Evolutionary conservation across 768 basidiomycete genomes (phyloP).

Genomic region (Rhodotorula sphaerocarpa): DNA sequence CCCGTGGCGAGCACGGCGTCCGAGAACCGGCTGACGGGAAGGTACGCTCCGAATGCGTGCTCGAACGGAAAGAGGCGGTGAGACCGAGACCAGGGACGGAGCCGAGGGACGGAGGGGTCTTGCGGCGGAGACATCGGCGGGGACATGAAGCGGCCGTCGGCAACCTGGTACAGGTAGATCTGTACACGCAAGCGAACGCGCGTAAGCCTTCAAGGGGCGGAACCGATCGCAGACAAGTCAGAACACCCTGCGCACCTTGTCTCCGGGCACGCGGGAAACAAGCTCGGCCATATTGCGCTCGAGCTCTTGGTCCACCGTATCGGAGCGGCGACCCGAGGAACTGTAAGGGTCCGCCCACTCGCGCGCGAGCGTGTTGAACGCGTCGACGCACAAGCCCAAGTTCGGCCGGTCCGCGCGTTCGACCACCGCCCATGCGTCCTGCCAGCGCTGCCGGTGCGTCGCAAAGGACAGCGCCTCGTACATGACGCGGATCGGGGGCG

Average conservation of each 20-base stretch:
- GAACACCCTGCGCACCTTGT: too few species aligned
- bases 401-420: constrained; percentile 43
- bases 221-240: too few species aligned
- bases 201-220: neutral
- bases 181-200: neutral
- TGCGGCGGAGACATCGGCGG: constrained; percentile 28
- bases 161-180: constrained; percentile 48
- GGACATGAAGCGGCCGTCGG: constrained; percentile 42
- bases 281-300: constrained; percentile 41
- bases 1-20: constrained; percentile 43
- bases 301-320: constrained; percentile 31
- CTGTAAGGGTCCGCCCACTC: constrained; percentile 47
- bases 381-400: constrained; percentile 46
- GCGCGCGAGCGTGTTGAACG: constrained; percentile 45
- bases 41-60: constrained; percentile 40
- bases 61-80: constrained; percentile 47
- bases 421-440: constrained; percentile 46
- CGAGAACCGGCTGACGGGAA: constrained; percentile 45
- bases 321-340: constrained; percentile 36
- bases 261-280: constrained; percentile 41
- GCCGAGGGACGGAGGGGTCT: constrained; percentile 32
- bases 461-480: constrained; percentile 40
- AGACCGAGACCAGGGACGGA: constrained; percentile 45
- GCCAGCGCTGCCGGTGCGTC: constrained; percentile 46
- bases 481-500: constrained; percentile 36